Conservation (phyloP, 176 grass and related monocot species). For the Zea luxurians region DNA sequence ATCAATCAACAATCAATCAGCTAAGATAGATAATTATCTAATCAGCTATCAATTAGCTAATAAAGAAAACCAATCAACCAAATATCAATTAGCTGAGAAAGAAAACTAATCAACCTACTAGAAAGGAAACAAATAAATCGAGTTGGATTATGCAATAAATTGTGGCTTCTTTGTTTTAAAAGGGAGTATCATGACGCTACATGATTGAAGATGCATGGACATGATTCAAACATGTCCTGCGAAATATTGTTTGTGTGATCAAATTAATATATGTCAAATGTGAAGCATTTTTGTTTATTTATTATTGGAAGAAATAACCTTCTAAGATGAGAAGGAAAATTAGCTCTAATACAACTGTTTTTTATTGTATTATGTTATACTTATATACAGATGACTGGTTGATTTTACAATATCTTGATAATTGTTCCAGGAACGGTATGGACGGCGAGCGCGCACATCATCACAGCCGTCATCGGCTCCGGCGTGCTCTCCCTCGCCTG, state of each 20-base stretch:
- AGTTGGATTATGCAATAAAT: background rate
- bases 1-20: too few relatives aligned
- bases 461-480: slow-evolving; percentile 93
- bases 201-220: background rate
- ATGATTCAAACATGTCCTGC: background rate
- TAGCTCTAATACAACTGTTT: background rate
- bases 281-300: background rate
- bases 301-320: background rate
- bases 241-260: background rate
- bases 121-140: too few relatives aligned
- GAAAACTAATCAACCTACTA: too few relatives aligned
- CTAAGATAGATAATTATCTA: too few relatives aligned
- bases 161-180: background rate
- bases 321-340: background rate
- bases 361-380: background rate
- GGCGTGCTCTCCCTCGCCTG: slow-evolving; percentile 89
- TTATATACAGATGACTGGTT: background rate
- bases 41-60: too few relatives aligned
- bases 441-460: slow-evolving; percentile 91
- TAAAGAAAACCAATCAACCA: too few relatives aligned
- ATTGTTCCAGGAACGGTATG: slow-evolving; percentile 63
- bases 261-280: background rate
- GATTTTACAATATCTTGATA: background rate
- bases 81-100: too few relatives aligned
- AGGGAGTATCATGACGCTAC: background rate